phyloP scores from a whole-genome alignment of 371 early-diverging fungal genomes.

The Capniomyces stellatus region DNA sequence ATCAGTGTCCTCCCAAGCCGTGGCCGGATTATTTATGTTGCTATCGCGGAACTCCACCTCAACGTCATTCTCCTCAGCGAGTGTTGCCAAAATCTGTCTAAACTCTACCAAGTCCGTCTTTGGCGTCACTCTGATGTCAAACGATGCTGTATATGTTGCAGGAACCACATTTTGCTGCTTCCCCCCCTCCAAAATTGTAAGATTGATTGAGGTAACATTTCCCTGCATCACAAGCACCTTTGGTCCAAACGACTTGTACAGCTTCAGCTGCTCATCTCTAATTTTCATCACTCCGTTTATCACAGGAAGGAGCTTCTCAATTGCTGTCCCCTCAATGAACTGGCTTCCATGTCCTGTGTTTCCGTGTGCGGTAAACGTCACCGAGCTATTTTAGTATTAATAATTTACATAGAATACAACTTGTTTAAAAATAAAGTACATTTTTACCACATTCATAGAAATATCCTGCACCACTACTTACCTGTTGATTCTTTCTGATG shows the following conservation, averaged over 20 bases:
- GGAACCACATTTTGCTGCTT: constrained; percentile 53
- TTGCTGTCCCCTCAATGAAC: constrained; percentile 47
- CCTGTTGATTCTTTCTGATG: constrained; percentile 64
- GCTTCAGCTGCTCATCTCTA: constrained; percentile 29
- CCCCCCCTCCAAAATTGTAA: constrained; percentile 41
- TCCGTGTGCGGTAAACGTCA: constrained; percentile 26
- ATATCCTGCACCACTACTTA: constrained; percentile 24
- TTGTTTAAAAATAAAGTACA: not conserved
- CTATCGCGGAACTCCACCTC: constrained; percentile 35
- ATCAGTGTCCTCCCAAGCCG: constrained; percentile 30
- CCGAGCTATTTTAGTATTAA: not conserved
- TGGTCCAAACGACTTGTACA: constrained; percentile 6
- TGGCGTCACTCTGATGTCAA: constrained; percentile 57
- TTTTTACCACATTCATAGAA: not conserved
- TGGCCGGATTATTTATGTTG: constrained; percentile 27
- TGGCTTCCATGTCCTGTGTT: constrained; percentile 60
- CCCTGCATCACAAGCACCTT: constrained; percentile 31
- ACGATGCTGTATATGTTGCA: constrained; percentile 31
- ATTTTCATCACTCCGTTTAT: constrained; percentile 36
- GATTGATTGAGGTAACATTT: constrained; percentile 56
- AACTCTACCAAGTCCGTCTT: constrained; percentile 34
- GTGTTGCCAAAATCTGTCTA: constrained; percentile 27
- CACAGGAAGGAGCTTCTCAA: constrained; percentile 35
- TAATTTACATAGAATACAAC: not conserved
- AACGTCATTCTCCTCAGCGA: constrained; percentile 29